A percentile compares a stretch with the other conserved stretches of the same genome.
phyloP scores from a whole-genome alignment of 2,329 filamentous ascomycete genomes.

The Exophiala mesophila region DNA sequence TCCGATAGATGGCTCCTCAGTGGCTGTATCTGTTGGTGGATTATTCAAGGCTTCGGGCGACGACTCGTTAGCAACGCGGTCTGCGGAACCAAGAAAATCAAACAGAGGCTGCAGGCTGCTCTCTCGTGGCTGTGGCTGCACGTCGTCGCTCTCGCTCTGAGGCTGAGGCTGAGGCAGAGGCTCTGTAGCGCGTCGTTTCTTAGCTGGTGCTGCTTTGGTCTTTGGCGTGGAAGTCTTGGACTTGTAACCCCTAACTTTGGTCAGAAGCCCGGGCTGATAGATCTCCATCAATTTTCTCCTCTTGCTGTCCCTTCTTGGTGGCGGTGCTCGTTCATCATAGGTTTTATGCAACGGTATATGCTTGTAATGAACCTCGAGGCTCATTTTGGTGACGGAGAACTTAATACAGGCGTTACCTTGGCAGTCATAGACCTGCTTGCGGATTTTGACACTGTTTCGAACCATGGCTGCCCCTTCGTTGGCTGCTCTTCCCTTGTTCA shows the following conservation, averaged over 20 bases:
- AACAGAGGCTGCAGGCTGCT: slow-evolving; percentile 21
- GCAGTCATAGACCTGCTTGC: slow-evolving; percentile 25
- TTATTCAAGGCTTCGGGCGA: background rate
- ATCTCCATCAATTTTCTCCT: slow-evolving; percentile 21
- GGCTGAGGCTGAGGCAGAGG: slow-evolving; percentile 6
- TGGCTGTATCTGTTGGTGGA: background rate
- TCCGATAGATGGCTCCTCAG: too few relatives aligned
- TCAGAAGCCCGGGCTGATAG: slow-evolving; percentile 21
- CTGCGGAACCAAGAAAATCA: slow-evolving; percentile 22
- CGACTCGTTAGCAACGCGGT: slow-evolving; percentile 7
- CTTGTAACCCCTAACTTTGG: slow-evolving; percentile 7
- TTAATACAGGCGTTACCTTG: slow-evolving; percentile 22
- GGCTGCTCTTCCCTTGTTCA: slow-evolving; percentile 25
- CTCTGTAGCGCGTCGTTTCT: slow-evolving; percentile 11
- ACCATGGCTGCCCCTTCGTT: slow-evolving; percentile 19
- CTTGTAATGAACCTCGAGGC: slow-evolving; percentile 23
- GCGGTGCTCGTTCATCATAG: slow-evolving; percentile 23
- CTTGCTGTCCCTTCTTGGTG: slow-evolving; percentile 19
- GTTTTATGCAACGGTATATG: slow-evolving; percentile 25
- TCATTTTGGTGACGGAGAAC: slow-evolving; percentile 25
- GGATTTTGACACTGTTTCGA: slow-evolving; percentile 14
- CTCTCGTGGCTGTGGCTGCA: slow-evolving; percentile 4
- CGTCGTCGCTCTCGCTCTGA: background rate
- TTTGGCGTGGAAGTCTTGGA: slow-evolving; percentile 9
- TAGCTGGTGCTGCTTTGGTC: background rate